Conservation (phyloP, 306 rosid genomes). For the Prunus mume region DNA sequence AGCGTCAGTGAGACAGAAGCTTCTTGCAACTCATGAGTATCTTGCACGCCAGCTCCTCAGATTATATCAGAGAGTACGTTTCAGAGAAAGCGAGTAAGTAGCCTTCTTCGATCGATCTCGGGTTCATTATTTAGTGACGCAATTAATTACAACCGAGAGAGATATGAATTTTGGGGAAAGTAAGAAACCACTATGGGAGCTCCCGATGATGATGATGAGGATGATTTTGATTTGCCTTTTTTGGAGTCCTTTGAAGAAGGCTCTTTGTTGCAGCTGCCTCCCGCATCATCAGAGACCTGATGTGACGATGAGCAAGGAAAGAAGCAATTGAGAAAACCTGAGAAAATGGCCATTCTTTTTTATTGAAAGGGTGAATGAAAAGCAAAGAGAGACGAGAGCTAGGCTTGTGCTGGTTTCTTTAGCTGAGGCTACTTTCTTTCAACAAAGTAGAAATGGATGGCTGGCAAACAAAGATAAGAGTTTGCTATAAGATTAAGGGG, state of each 20-base stretch:
- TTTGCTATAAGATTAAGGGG: background rate
- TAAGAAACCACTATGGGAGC: conserved; percentile 16
- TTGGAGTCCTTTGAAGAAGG: background rate
- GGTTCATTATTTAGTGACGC: too few species aligned
- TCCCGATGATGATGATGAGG: background rate
- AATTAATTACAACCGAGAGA: conserved; percentile 8
- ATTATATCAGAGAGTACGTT: background rate
- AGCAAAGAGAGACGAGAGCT: too few species aligned
- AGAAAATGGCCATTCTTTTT: background rate
- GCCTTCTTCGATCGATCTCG: too few species aligned
- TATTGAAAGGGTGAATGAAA: too few species aligned
- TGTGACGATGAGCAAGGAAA: background rate
- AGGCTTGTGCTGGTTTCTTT: background rate
- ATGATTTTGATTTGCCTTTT: background rate
- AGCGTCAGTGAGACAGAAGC: background rate
- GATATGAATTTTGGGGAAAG: conserved; percentile 13
- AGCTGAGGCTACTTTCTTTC: background rate
- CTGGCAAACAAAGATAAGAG: background rate
- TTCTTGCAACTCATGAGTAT: background rate
- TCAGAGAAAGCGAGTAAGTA: too few species aligned
- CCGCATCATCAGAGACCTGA: conserved; percentile 1
- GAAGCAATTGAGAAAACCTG: conserved; percentile 6
- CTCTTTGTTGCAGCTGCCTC: background rate
- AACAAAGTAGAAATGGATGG: background rate
- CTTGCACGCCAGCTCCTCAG: background rate